Evolutionary conservation across 2,329 filamentous ascomycete genomes (phyloP), one percentile per base, ranked within the genome.

Genomic region (Thelonectria olida): DNA sequence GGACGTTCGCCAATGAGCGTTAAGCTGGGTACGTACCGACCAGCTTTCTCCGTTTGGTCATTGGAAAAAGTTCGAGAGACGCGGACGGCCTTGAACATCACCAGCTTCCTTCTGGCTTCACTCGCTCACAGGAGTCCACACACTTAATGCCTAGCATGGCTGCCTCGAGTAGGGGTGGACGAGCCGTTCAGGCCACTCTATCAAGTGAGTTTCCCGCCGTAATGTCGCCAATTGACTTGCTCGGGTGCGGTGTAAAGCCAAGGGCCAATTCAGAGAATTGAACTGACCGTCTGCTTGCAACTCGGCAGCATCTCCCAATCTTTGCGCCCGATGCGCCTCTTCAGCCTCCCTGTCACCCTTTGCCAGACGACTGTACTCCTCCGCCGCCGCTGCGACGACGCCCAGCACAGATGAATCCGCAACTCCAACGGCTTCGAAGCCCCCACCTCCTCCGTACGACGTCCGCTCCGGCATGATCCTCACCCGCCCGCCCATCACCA

Each of bases 401-500:
- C 68, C n/a, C n/a, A n/a, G n/a, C n/a, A n/a, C n/a, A n/a, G n/a
- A n/a, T n/a, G n/a, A n/a, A n/a, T n/a, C n/a, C n/a, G n/a, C n/a
- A n/a, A n/a, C n/a, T n/a, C n/a, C n/a, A n/a, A n/a, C n/a, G n/a
- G n/a, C n/a, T 52, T 64, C 25, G 61, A 65, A 17, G 9, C 53
- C 53, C 58, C 45, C 66, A 12, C 65, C 68, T 17, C 57, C 72
- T 20, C 66, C 74, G 53, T 86, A 85, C 78, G 78, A 80, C 66
- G 81, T 88, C 75, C 82, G 80, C 60, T 83, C 85, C 59, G 91
- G 92, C 66, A 84, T 97, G 61, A 88, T 98, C 69, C 88, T 99
- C 65, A 96, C 93, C 45, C 92, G 96, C 25, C 88, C 96, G 48
- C 96, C 96, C 7, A 83, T 96, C 61, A 84, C 99, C 72, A 98